Evolutionary conservation across 2,329 filamentous ascomycete genomes (phyloP), one percentile per base, ranked within the genome.

Genomic region (Domatiomyces catenatus): DNA sequence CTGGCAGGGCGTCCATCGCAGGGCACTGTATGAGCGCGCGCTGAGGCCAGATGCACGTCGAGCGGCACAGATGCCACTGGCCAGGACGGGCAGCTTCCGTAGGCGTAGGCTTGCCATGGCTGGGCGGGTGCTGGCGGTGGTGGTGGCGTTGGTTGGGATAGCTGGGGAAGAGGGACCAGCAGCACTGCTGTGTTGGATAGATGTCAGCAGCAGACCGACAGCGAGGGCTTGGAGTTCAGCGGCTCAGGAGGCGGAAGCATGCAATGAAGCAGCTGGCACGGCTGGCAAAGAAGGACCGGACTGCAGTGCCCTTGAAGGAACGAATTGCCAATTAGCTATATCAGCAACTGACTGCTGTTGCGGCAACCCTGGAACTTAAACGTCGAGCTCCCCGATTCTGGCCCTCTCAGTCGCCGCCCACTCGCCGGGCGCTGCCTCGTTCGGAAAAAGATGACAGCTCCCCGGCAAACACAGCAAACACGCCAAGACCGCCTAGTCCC

Each of bases 71-170:
- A 58, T 52, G 44, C 48, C 49, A 46, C 54, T 54, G 43, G 53
- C 48, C 49, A 59, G 44, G 8, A 53, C 50, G 46, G 58, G 56
- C 15, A 53, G 48, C 48, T 51, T 50, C 52, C 58, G 53, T 48
- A 57, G 47, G 47, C 58, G 55, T 12, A 57, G 51, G 46, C 54
- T 52, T 24, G 56, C 53, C 58, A 59, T 59, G 42, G 26, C 52
- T 48, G 15, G 24, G 44, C 19, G 18, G 45, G 26, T 36, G 46
- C 39, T 50, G 28, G 47, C n/a, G 2, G 39, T 44, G 26, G 51
- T 48, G 44, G 42, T 45, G 44, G 42, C 45, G 24, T 18, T 8
- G 32, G 45, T n/a, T 46, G n/a, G 45, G 20, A 5, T 8, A 24
- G 19, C 10, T 45, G n/a, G 4, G 7, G 45, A 22, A 3, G 2